A percentile compares a stretch with the other conserved stretches of the same genome.
phyloP scores from a whole-genome alignment of 2,329 filamentous ascomycete species.

The Blastomyces emzantsi region DNA sequence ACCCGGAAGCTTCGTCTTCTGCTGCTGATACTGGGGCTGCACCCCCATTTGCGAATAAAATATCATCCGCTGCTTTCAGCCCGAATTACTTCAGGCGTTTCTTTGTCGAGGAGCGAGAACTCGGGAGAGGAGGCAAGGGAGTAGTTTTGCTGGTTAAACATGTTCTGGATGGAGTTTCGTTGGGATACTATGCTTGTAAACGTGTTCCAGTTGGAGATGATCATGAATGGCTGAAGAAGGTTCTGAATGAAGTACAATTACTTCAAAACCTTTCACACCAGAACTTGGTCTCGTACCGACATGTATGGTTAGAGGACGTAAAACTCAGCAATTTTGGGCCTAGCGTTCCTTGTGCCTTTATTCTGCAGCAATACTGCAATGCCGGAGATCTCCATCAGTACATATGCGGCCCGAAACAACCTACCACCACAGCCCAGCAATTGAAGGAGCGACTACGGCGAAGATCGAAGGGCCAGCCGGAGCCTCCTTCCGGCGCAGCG shows the following conservation, averaged over 20 bases:
- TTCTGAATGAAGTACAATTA: slow-evolving; percentile 85
- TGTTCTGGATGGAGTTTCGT: slow-evolving; percentile 74
- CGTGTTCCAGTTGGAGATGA: slow-evolving; percentile 92
- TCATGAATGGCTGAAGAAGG: slow-evolving; percentile 90
- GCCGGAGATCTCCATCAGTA: slow-evolving; percentile 82
- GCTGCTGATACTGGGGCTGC: slow-evolving; percentile 19
- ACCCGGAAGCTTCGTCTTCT: slow-evolving; percentile 13
- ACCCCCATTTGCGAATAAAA: slow-evolving; percentile 45
- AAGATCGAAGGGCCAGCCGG: slow-evolving; percentile 66
- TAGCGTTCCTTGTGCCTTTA: slow-evolving; percentile 88
- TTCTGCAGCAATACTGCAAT: slow-evolving; percentile 96
- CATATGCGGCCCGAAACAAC: slow-evolving; percentile 60
- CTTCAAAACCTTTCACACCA: slow-evolving; percentile 86
- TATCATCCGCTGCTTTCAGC: slow-evolving; percentile 78
- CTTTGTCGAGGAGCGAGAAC: slow-evolving; percentile 77
- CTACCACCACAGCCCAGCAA: slow-evolving; percentile 63
- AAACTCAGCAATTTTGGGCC: slow-evolving; percentile 79
- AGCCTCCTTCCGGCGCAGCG: slow-evolving; percentile 48
- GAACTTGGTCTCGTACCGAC: slow-evolving; percentile 91
- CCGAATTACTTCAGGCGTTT: slow-evolving; percentile 89
- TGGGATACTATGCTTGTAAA: slow-evolving; percentile 94
- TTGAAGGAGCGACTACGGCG: slow-evolving; percentile 81
- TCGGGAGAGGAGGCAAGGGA: slow-evolving; percentile 87
- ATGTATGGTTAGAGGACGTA: slow-evolving; percentile 92
- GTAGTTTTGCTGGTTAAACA: slow-evolving; percentile 92